These are phyloP conservation scores for Cyclocybe cylindracea DNA, from an alignment of 768 basidiomycete species.

Conservation along the genomic window DNA sequence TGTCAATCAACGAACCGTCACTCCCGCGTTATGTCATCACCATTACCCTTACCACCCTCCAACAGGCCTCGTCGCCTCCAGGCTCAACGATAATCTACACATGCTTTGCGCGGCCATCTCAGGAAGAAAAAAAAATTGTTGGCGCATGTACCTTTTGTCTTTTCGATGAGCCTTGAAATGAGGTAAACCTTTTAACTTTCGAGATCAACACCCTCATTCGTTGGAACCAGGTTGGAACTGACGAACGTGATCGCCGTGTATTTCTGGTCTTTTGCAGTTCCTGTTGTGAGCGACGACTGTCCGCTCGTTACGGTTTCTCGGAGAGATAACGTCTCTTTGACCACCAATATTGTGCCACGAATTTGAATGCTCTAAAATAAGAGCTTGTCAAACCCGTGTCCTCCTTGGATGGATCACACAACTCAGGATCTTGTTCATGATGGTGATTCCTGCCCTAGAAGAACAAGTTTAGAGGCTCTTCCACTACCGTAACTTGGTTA, in stretches of 20 bases:
- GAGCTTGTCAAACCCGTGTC: constrained; percentile 30
- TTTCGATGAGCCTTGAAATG: background rate
- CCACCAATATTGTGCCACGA: constrained; percentile 59
- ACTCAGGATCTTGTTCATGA: constrained; percentile 25
- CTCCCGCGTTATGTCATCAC: background rate
- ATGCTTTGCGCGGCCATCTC: too few relatives aligned
- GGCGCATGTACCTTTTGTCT: too few relatives aligned
- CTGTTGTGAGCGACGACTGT: constrained; percentile 6
- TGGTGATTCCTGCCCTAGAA: constrained; percentile 59
- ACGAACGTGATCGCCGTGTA: constrained; percentile 30
- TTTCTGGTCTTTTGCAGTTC: constrained; percentile 24
- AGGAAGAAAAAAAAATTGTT: too few relatives aligned
- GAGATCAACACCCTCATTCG: too few relatives aligned
- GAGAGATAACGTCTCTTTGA: constrained; percentile 4
- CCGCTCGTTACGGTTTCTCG: too few relatives aligned
- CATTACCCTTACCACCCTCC: background rate
- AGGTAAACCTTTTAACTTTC: background rate
- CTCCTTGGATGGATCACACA: too few relatives aligned
- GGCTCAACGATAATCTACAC: background rate
- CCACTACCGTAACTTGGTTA: constrained; percentile 51
- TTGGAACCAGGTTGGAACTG: constrained; percentile 10
- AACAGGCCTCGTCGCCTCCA: background rate
- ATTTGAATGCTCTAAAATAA: constrained; percentile 35
- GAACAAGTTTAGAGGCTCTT: constrained; percentile 53
- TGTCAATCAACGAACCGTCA: constrained; percentile 9